Evolutionary conservation across 2,329 filamentous ascomycete species (phyloP).

Genomic region (Fusarium mangiferae): DNA sequence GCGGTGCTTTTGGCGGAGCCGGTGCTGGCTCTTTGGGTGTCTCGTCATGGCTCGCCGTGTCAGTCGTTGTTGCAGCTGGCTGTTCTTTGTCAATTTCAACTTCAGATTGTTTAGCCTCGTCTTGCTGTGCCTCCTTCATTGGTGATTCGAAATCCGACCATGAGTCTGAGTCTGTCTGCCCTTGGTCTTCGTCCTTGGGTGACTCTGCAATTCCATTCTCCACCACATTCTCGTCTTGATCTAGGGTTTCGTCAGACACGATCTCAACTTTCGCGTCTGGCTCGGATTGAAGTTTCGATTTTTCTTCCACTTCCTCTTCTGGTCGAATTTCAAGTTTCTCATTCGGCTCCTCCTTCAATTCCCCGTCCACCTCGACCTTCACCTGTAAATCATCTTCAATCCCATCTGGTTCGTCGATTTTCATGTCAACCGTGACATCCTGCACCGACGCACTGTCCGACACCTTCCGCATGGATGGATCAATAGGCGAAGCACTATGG

Average conservation of each 20-base stretch:
- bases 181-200: background rate
- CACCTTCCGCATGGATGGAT: conserved; percentile 28
- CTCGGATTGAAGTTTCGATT: background rate
- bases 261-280: background rate
- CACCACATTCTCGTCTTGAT: background rate
- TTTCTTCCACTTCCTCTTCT: background rate
- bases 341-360: background rate
- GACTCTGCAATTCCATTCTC: background rate
- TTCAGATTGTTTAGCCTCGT: background rate
- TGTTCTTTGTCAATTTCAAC: background rate
- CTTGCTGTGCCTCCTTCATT: conserved; percentile 7
- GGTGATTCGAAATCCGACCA: conserved; percentile 37
- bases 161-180: conserved; percentile 18
- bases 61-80: background rate
- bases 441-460: conserved; percentile 10
- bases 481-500: conserved; percentile 34
- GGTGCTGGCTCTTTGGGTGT: background rate
- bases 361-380: background rate
- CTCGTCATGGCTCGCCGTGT: background rate
- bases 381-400: background rate
- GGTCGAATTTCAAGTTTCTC: background rate
- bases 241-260: background rate
- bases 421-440: background rate
- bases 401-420: background rate
- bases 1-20: conserved; percentile 12